Evolutionary conservation across 1,284 basidiomycete genomes (phyloP).

Genomic region (Naganishia sp.): DNA sequence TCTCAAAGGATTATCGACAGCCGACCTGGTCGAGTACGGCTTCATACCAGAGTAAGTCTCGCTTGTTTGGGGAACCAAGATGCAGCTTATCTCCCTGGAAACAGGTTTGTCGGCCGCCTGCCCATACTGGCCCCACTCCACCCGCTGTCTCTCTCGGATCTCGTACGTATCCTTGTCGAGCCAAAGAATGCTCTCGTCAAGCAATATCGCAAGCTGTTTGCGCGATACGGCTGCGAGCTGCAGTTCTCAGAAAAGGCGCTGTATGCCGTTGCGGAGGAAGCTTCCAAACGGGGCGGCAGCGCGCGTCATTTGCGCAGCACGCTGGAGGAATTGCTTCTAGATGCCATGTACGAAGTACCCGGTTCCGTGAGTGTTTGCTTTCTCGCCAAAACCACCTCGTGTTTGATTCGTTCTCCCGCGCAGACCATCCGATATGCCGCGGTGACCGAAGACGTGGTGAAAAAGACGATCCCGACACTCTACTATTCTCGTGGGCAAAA

Average conservation of each 20-base stretch:
- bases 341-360: constrained; percentile 79
- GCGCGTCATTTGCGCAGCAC: constrained; percentile 85
- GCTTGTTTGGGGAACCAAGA: neutral
- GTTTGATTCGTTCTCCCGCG: constrained; percentile 13
- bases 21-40: constrained; percentile 82
- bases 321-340: constrained; percentile 82
- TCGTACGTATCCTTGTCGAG: constrained; percentile 86
- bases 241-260: constrained; percentile 53
- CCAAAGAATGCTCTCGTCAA: constrained; percentile 86
- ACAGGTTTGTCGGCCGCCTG: constrained; percentile 76
- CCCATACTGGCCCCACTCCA: constrained; percentile 82
- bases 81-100: neutral
- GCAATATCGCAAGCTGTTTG: constrained; percentile 80
- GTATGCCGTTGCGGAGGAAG: constrained; percentile 71
- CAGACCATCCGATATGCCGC: constrained; percentile 66
- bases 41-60: constrained; percentile 75
- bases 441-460: constrained; percentile 61
- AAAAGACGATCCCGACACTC: constrained; percentile 58
- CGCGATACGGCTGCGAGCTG: constrained; percentile 49
- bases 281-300: constrained; percentile 78
- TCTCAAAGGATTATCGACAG: constrained; percentile 43
- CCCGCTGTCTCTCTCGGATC: constrained; percentile 69
- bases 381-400: neutral
- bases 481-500: constrained; percentile 67
- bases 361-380: constrained; percentile 68